Conservation (phyloP, 176 grass and related monocot genomes). For the barley (Hordeum vulgare) region MorexV3_pseudomolecules_assembly NC_058520.1:360341294-360341793, state of each 20-base stretch:
- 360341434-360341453: constrained; percentile 14
- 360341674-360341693: neutral
- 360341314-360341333: constrained; percentile 25
- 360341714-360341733: too few species aligned
- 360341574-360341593: constrained; percentile 21
- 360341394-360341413: neutral
- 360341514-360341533: constrained; percentile 27
- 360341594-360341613: constrained; percentile 7
- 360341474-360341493: constrained; percentile 20
- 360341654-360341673: neutral
- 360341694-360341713: neutral
- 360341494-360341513: constrained; percentile 28
- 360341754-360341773: too few species aligned
- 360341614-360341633: constrained; percentile 51
- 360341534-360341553: constrained; percentile 12
- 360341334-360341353: constrained; percentile 29
- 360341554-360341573: constrained; percentile 3
- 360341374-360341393: neutral
- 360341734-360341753: too few species aligned
- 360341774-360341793: too few species aligned
- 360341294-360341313: constrained; percentile 23
- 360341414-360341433: constrained; percentile 27
- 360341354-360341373: constrained; percentile 19
- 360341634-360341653: constrained; percentile 65
- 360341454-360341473: constrained; percentile 28